Conservation (phyloP, 495 filamentous ascomycete genomes). For the Friedmanniomyces simplex region DNA sequence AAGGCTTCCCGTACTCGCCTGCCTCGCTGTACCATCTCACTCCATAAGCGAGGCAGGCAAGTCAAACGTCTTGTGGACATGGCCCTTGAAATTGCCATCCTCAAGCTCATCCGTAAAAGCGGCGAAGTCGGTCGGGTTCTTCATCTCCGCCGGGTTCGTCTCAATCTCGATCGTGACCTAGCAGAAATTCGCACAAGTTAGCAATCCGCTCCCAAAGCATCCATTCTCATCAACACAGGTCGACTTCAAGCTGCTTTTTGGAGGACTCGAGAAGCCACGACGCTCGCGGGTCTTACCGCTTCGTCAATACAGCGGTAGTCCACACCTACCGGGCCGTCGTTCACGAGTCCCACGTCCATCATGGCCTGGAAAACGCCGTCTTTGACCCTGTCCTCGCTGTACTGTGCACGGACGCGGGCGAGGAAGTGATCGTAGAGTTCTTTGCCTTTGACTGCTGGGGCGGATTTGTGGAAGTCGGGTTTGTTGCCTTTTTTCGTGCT, state of each 20-base stretch:
- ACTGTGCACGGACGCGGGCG: slow-evolving; percentile 59
- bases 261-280: not conserved
- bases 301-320: slow-evolving; percentile 54
- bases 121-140: slow-evolving; percentile 23
- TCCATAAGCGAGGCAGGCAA: slow-evolving; percentile 21
- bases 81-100: slow-evolving; percentile 14
- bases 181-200: too few species aligned
- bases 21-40: too few species aligned
- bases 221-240: not conserved
- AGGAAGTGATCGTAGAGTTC: slow-evolving; percentile 75
- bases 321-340: slow-evolving; percentile 86
- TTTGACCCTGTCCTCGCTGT: slow-evolving; percentile 68
- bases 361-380: slow-evolving; percentile 96
- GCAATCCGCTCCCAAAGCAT: slow-evolving; percentile 25
- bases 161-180: slow-evolving; percentile 59
- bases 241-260: not conserved
- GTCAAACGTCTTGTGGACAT: slow-evolving; percentile 21
- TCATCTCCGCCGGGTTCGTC: slow-evolving; percentile 48
- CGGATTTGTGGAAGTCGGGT: slow-evolving; percentile 88
- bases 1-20: too few species aligned
- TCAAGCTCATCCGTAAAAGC: slow-evolving; percentile 11
- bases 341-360: slow-evolving; percentile 94
- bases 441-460: slow-evolving; percentile 64
- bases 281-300: slow-evolving; percentile 44
- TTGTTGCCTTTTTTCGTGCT: slow-evolving; percentile 89